These are phyloP conservation scores for Solanum arcanum DNA, from an alignment of 257 asterid species.

Conservation along the genomic window DNA sequence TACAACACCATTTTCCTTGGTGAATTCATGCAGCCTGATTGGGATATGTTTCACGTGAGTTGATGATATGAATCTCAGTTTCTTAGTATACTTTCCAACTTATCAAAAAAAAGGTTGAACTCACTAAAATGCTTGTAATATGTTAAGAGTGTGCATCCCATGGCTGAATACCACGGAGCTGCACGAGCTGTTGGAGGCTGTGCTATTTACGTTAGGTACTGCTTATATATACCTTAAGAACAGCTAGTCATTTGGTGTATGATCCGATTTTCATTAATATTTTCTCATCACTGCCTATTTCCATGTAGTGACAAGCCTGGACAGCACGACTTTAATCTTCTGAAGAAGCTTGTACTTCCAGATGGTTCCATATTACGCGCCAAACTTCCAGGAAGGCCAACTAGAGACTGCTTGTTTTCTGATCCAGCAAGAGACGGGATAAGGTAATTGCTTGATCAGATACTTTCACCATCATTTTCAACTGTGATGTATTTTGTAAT, in stretches of 20 bases:
- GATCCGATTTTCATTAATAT: neutral
- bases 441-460: conserved; percentile 20
- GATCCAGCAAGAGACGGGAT: conserved; percentile 94
- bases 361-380: conserved; percentile 83
- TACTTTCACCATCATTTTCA: neutral
- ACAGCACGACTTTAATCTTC: conserved; percentile 67
- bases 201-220: conserved; percentile 75
- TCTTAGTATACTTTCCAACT: neutral
- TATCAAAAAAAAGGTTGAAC: neutral
- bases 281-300: neutral
- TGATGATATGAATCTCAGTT: neutral
- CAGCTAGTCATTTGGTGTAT: neutral
- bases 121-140: neutral
- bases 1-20: conserved; percentile 80
- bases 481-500: neutral
- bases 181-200: conserved; percentile 96
- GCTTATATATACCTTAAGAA: neutral
- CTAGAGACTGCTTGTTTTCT: conserved; percentile 80
- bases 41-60: conserved; percentile 98
- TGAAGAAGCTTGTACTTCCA: conserved; percentile 76
- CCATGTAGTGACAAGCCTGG: conserved; percentile 81
- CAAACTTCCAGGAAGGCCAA: conserved; percentile 86
- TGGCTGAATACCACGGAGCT: conserved; percentile 94
- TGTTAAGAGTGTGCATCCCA: conserved; percentile 66
- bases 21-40: conserved; percentile 97